phyloP scores from a whole-genome alignment of 225 moss, liverwort and hornwort species.

The Ulota crispa region DNA sequence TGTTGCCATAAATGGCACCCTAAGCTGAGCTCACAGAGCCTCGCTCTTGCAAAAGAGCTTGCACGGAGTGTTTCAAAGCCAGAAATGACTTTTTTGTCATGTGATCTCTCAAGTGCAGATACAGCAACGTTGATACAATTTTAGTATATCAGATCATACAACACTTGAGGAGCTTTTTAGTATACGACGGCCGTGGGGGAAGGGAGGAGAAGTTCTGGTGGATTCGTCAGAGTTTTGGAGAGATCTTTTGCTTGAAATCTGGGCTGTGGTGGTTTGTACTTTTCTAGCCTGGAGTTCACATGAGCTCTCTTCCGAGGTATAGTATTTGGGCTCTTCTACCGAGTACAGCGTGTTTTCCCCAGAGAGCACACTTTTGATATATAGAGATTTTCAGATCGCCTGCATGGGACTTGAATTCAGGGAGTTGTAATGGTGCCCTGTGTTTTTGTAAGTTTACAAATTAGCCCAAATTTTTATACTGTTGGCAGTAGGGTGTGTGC shows the following conservation, averaged over 20 bases:
- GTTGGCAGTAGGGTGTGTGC: conserved; percentile 32
- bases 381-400: conserved; percentile 28
- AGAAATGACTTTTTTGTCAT: conserved; percentile 1
- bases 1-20: neutral
- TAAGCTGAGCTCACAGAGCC: conserved; percentile 21
- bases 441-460: conserved; percentile 8
- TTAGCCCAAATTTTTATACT: conserved; percentile 11
- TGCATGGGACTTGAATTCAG: conserved; percentile 13
- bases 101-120: conserved; percentile 8
- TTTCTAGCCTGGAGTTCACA: conserved; percentile 46
- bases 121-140: neutral
- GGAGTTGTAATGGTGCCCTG: conserved; percentile 26
- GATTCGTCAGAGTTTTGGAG: conserved; percentile 18
- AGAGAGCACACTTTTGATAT: conserved; percentile 20
- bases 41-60: conserved; percentile 20
- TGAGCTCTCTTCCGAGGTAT: conserved; percentile 52
- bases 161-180: neutral
- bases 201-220: conserved; percentile 23
- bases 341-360: conserved; percentile 12
- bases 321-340: conserved; percentile 19
- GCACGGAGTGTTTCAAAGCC: conserved; percentile 16
- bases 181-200: neutral
- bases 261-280: conserved; percentile 21
- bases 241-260: conserved; percentile 51
- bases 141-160: neutral